Percentiles rank a stretch among this genome's conserved stretches.
Evolutionary conservation across 352 stramenopile species (phyloP).

Genomic region (Phytophthora cactorum): DNA sequence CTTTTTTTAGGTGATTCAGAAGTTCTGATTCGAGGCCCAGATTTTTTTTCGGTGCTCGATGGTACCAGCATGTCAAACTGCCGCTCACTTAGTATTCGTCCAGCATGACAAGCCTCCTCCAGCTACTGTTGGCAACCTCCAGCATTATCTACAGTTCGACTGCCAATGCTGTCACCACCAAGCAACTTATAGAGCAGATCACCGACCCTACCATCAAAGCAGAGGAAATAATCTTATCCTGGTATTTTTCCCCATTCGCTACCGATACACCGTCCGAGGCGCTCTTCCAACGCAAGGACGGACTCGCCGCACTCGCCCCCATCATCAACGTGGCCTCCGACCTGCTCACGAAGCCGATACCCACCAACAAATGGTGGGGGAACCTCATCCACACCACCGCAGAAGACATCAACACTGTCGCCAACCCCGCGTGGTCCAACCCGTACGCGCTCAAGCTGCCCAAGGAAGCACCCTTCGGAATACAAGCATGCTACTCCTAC

Average conservation of each 20-base stretch:
- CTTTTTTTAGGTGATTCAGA: too few relatives aligned
- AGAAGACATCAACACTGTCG: slow-evolving; percentile 14
- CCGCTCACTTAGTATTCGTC: too few relatives aligned
- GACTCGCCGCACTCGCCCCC: slow-evolving; percentile 45
- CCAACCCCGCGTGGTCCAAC: slow-evolving; percentile 6
- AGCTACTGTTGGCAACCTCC: too few relatives aligned
- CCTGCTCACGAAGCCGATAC: slow-evolving; percentile 46
- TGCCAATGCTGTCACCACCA: too few relatives aligned
- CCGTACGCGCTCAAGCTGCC: slow-evolving; percentile 7
- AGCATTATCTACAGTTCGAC: too few relatives aligned
- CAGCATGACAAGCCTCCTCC: too few relatives aligned
- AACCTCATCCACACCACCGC: slow-evolving; percentile 67
- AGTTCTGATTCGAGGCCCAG: too few relatives aligned
- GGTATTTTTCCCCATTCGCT: slow-evolving; percentile 32
- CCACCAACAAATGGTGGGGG: slow-evolving; percentile 79
- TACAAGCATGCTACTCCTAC: slow-evolving; percentile 8
- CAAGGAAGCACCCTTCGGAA: slow-evolving; percentile 5
- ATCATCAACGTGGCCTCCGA: slow-evolving; percentile 51
- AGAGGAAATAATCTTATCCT: too few relatives aligned
- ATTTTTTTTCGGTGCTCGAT: too few relatives aligned
- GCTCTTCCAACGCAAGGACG: slow-evolving; percentile 49
- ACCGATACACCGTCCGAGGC: slow-evolving; percentile 38
- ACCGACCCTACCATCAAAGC: too few relatives aligned
- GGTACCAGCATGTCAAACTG: too few relatives aligned
- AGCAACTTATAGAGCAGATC: too few relatives aligned